Conservation (phyloP, 2,329 filamentous ascomycete species). For the Dactylellina leptospora region DNA sequence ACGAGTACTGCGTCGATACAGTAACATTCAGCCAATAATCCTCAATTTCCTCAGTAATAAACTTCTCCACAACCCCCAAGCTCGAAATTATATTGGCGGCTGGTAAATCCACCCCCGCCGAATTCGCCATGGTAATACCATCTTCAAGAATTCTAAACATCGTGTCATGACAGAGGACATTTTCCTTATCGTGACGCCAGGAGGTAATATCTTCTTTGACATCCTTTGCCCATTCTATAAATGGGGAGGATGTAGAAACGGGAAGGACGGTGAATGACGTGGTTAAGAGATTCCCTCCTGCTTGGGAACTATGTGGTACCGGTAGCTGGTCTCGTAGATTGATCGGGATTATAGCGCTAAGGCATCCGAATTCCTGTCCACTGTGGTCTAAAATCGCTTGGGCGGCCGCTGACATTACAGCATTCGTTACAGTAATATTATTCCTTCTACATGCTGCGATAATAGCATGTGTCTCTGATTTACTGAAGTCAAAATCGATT, state of each 20-base stretch:
- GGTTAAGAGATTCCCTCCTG: too few relatives aligned
- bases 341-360: not conserved
- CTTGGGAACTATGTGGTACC: not conserved
- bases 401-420: not conserved
- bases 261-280: too few relatives aligned
- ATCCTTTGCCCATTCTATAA: not conserved
- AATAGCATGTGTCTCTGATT: slow-evolving; percentile 2
- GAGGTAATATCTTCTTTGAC: not conserved
- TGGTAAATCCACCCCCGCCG: not conserved
- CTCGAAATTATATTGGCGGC: slow-evolving; percentile 1
- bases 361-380: not conserved
- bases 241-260: too few relatives aligned
- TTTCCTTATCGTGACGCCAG: slow-evolving; percentile 1
- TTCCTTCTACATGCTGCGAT: slow-evolving; percentile 10
- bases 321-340: not conserved
- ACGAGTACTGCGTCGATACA: not conserved
- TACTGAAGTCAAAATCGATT: slow-evolving; percentile 6
- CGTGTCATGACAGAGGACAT: not conserved
- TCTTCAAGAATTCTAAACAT: not conserved
- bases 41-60: slow-evolving; percentile 8
- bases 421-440: slow-evolving; percentile 6
- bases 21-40: slow-evolving; percentile 25
- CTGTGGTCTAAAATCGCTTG: not conserved
- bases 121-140: not conserved
- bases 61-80: slow-evolving; percentile 16